A percentile compares a stretch with the other conserved stretches of the same genome.
These are phyloP conservation scores for Cordia subcordata DNA, from an alignment of 257 asterid genomes.

Conservation along the genomic window DNA sequence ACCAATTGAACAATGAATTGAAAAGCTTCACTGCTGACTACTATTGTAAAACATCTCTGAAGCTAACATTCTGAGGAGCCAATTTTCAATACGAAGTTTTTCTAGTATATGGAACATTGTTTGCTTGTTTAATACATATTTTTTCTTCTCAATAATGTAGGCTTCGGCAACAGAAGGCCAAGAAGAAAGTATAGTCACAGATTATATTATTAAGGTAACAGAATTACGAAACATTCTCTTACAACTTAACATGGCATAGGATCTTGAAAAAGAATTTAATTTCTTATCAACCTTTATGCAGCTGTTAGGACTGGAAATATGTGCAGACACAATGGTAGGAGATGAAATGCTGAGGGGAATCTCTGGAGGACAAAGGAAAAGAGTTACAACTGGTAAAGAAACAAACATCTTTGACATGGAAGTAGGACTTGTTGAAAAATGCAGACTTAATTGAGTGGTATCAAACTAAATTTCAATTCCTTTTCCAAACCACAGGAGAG, in stretches of 20 bases:
- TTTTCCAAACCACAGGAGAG: slow-evolving; percentile 18
- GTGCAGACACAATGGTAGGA: slow-evolving; percentile 42
- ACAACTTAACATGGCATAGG: not conserved
- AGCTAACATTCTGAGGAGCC: no score
- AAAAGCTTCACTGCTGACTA: no score
- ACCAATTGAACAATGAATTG: no score
- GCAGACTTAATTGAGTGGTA: not conserved
- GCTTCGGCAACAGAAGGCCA: slow-evolving; percentile 68
- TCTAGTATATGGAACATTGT: no score
- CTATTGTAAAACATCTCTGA: no score
- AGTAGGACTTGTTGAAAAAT: not conserved
- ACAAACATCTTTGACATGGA: not conserved
- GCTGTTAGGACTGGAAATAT: slow-evolving; percentile 40
- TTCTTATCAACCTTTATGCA: slow-evolving; percentile 3
- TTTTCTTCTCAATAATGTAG: slow-evolving; percentile 20
- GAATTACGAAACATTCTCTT: not conserved
- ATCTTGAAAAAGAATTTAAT: not conserved
- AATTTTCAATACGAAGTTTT: no score
- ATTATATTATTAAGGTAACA: slow-evolving; percentile 56
- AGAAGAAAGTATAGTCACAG: slow-evolving; percentile 55
- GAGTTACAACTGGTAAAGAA: slow-evolving; percentile 31
- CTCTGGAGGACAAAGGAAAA: slow-evolving; percentile 40
- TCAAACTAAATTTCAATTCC: not conserved
- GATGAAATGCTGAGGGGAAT: slow-evolving; percentile 44
- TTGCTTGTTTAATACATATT: not conserved